Evolutionary conservation across 805 yeast species (phyloP).

Genomic region (Starmera amethionina): DNA sequence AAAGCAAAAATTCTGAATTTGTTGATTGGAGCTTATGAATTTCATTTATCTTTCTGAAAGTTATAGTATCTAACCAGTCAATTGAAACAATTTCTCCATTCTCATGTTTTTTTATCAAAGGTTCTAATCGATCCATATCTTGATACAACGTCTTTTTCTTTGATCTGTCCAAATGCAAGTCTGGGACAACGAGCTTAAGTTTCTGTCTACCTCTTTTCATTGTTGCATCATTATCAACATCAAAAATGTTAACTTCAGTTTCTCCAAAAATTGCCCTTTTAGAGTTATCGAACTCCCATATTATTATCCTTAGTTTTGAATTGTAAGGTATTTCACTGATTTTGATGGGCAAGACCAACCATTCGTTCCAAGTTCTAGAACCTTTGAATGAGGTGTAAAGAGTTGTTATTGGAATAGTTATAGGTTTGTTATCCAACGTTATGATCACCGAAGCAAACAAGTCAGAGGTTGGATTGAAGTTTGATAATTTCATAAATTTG

Average conservation of each 20-base stretch:
- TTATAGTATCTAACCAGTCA: conserved; percentile 69
- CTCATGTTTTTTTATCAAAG: conserved; percentile 50
- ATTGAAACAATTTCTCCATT: conserved; percentile 51
- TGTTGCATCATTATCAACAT: conserved; percentile 41
- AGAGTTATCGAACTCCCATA: conserved; percentile 62
- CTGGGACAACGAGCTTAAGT: conserved; percentile 32
- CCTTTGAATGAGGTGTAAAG: conserved; percentile 36
- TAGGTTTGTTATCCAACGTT: conserved; percentile 31
- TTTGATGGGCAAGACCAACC: conserved; percentile 63
- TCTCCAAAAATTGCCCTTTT: conserved; percentile 45
- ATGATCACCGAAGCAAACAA: conserved; percentile 37
- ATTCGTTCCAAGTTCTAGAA: conserved; percentile 54
- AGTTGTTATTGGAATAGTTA: conserved; percentile 40
- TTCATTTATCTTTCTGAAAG: conserved; percentile 39
- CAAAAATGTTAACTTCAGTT: conserved; percentile 52
- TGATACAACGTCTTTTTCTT: conserved; percentile 10
- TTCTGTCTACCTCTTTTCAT: conserved; percentile 67
- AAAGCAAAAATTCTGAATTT: conserved; percentile 27
- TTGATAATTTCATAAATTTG: conserved; percentile 29
- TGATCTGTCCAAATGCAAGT: conserved; percentile 21
- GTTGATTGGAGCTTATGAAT: conserved; percentile 13
- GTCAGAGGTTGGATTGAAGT: conserved; percentile 24
- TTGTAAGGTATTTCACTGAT: conserved; percentile 62
- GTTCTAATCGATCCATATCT: conserved; percentile 41
- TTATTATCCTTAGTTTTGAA: conserved; percentile 45